phyloP scores from a whole-genome alignment of 1,284 basidiomycete genomes.

The Ganoderma lingzhi region DNA sequence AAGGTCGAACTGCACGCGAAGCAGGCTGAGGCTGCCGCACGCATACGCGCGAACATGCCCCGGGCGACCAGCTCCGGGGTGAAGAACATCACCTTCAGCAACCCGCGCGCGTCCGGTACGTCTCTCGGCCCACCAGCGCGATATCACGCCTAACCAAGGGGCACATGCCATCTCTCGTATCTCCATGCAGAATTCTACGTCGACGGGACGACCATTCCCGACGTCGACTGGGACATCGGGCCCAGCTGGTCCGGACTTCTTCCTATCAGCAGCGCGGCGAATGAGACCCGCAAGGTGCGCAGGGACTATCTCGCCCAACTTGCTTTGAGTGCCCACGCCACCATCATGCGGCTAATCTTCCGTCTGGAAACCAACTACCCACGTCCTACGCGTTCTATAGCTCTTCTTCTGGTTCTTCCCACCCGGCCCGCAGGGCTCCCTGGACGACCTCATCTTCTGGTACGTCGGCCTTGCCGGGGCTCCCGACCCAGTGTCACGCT shows the following conservation, averaged over 20 bases:
- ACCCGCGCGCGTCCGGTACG: constrained; percentile 70
- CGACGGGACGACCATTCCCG: constrained; percentile 70
- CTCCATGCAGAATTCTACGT: constrained; percentile 68
- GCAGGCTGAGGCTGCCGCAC: constrained; percentile 37
- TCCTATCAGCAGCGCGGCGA: constrained; percentile 66
- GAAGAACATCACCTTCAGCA: constrained; percentile 76
- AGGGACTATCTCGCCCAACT: not conserved
- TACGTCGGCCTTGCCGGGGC: constrained; percentile 38
- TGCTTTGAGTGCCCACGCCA: not conserved
- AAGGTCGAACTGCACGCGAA: constrained; percentile 36
- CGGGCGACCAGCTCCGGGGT: constrained; percentile 33
- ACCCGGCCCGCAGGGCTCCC: constrained; percentile 71
- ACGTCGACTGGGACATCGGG: constrained; percentile 77
- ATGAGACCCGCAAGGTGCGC: constrained; percentile 72
- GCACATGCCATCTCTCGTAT: not conserved
- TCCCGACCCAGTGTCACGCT: constrained; percentile 32
- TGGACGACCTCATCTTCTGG: constrained; percentile 82
- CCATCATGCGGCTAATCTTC: constrained; percentile 12
- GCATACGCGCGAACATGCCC: constrained; percentile 30
- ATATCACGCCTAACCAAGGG: not conserved
- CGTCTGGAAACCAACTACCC: constrained; percentile 17
- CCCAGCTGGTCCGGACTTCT: constrained; percentile 80
- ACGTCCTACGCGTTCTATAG: constrained; percentile 44
- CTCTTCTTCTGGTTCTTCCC: constrained; percentile 92
- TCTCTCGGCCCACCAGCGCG: constrained; percentile 10